Evolutionary conservation across 352 stramenopile genomes (phyloP).

Genomic region (Phytophthora sp.): DNA sequence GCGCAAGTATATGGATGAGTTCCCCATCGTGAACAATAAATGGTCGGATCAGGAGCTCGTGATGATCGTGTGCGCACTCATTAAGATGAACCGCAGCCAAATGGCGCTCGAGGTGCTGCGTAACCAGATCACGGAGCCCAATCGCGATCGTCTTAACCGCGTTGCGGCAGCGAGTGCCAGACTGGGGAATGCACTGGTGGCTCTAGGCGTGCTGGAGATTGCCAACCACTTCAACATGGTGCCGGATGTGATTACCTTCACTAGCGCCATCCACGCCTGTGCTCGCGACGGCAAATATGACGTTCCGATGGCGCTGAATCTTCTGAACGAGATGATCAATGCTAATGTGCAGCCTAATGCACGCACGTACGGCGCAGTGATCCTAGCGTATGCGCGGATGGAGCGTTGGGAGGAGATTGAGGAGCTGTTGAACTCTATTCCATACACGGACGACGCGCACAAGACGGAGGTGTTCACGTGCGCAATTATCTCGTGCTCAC

Average conservation of each 20-base stretch:
- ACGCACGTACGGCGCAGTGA: slow-evolving; percentile 73
- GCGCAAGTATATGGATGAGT: slow-evolving; percentile 75
- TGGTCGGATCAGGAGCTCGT: slow-evolving; percentile 82
- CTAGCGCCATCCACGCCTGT: slow-evolving; percentile 82
- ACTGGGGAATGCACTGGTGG: slow-evolving; percentile 68
- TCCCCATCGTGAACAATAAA: slow-evolving; percentile 59
- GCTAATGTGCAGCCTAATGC: slow-evolving; percentile 64
- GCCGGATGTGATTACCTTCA: slow-evolving; percentile 80
- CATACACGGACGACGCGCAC: slow-evolving; percentile 57
- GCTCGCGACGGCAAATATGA: slow-evolving; percentile 57
- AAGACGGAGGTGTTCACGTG: slow-evolving; percentile 74
- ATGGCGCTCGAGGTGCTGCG: slow-evolving; percentile 62
- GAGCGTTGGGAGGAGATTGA: slow-evolving; percentile 76
- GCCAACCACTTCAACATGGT: slow-evolving; percentile 66
- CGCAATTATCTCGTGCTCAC: slow-evolving; percentile 79
- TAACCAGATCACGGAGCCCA: slow-evolving; percentile 66
- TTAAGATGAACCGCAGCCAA: slow-evolving; percentile 74
- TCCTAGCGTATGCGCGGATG: slow-evolving; percentile 75
- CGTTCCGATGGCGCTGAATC: slow-evolving; percentile 58
- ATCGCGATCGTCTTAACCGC: slow-evolving; percentile 63
- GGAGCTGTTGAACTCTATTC: slow-evolving; percentile 61
- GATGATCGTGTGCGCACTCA: slow-evolving; percentile 72
- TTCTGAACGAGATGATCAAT: slow-evolving; percentile 83
- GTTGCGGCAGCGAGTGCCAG: slow-evolving; percentile 71
- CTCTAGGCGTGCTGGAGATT: slow-evolving; percentile 76